Evolutionary conservation across 2,329 filamentous ascomycete genomes (phyloP), one percentile per base, ranked within the genome.

Genomic region (Helotiales sp.): DNA sequence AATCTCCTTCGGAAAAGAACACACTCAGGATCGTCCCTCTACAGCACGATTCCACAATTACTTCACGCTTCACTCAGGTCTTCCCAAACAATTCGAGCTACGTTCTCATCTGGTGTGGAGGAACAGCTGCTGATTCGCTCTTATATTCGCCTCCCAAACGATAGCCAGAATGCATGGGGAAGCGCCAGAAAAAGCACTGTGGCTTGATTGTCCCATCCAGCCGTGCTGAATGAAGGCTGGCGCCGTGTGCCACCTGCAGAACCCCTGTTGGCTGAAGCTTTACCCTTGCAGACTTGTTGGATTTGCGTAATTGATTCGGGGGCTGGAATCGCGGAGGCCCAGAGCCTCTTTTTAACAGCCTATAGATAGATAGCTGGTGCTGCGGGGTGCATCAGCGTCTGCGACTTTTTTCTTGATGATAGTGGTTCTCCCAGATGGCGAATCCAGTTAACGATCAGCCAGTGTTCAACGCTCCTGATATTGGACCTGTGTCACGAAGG

Each of bases 131-230:
- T 50, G 47, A 50, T 50, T 50, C 22, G 47, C 47, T 26, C 47
- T 26, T 15, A 28, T 22, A 26, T 26, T 50, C 47, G 47, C 47
- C 47, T 50, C 47, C 47, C 47, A 26, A 28, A 10, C 22, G 47
- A 50, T 28, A 50, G 20, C 11, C 47, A 26, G 10, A 50, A 26
- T 17, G 22, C 22, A 26, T 22, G 10, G 47, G 47, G 47, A 50
- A 50, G 47, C 47, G 47, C 47, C 47, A 50, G 47, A 50, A 50
- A 50, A 50, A 50, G 47, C 47, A 50, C 11, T 24, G 47, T 28
- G 47, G 47, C 47, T 50, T 50, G 22, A 50, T 50, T 50, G 47
- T 26, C 47, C 47, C 10, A 15, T 26, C 22, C 47, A 50, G 22
- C 47, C 47, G 47, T 26, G 47, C 47, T 50, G 22, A 28, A 50